These are phyloP conservation scores for Pachysolen tannophilus DNA, from an alignment of 805 yeast genomes.

Conservation along the genomic window DNA sequence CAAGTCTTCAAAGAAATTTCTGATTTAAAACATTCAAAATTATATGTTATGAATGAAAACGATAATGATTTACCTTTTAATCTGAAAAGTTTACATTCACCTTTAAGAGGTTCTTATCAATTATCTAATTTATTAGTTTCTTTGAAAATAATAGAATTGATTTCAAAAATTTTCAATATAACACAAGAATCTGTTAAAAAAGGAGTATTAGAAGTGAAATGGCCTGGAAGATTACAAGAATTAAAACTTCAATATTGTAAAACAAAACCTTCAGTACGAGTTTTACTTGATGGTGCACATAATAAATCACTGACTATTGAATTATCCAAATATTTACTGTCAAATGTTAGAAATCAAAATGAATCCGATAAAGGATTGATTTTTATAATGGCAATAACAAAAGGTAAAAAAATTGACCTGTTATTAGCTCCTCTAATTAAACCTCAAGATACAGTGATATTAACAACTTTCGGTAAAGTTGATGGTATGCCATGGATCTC, in stretches of 20 bases:
- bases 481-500: slow-evolving; percentile 94
- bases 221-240: slow-evolving; percentile 87
- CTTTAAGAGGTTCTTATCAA: slow-evolving; percentile 71
- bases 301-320: slow-evolving; percentile 80
- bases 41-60: slow-evolving; percentile 12
- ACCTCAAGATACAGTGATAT: slow-evolving; percentile 46
- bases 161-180: slow-evolving; percentile 17
- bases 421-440: slow-evolving; percentile 44
- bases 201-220: slow-evolving; percentile 50
- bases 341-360: slow-evolving; percentile 10
- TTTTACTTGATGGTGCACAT: slow-evolving; percentile 88
- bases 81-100: slow-evolving; percentile 27
- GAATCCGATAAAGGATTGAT: slow-evolving; percentile 27
- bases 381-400: slow-evolving; percentile 69
- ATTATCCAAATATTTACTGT: slow-evolving; percentile 45
- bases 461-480: slow-evolving; percentile 59
- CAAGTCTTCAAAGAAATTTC: slow-evolving; percentile 35
- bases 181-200: slow-evolving; percentile 23
- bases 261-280: slow-evolving; percentile 17
- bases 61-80: slow-evolving; percentile 3
- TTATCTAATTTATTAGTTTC: slow-evolving; percentile 63
- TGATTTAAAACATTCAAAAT: slow-evolving; percentile 17
- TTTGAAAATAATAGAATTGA: slow-evolving; percentile 39
- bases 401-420: slow-evolving; percentile 53
- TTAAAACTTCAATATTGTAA: slow-evolving; percentile 22